Evolutionary conservation across 257 asterid species (phyloP).

Genomic region (Solanum neorickii): DNA sequence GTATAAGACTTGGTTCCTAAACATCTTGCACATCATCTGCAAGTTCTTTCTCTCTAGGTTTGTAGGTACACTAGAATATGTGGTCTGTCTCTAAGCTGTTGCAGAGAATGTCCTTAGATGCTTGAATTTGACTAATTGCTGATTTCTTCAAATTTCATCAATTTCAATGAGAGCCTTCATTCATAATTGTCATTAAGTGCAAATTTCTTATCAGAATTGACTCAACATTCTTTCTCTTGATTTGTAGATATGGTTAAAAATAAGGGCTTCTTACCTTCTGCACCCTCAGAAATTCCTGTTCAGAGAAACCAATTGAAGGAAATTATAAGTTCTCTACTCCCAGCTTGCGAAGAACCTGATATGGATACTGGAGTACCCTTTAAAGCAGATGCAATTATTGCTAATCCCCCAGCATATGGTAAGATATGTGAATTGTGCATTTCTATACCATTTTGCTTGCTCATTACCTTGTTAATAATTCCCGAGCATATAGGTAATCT

Average conservation of each 20-base stretch:
- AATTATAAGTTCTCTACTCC: constrained; percentile 68
- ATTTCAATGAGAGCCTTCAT: not conserved
- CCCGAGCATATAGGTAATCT: not conserved
- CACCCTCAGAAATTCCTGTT: constrained; percentile 87
- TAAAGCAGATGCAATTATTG: constrained; percentile 88
- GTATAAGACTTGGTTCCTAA: not conserved
- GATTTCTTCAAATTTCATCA: not conserved
- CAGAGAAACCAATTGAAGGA: constrained; percentile 85
- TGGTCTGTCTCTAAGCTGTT: not conserved
- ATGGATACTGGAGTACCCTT: constrained; percentile 73
- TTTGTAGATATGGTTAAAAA: constrained; percentile 90
- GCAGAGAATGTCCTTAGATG: not conserved
- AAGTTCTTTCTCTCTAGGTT: not conserved
- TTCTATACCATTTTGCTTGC: not conserved
- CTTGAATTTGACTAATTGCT: not conserved
- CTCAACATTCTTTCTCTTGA: not conserved
- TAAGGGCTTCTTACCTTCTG: constrained; percentile 97
- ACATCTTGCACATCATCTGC: not conserved
- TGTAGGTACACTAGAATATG: not conserved
- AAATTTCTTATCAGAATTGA: not conserved
- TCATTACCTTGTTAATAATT: not conserved
- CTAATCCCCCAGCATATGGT: constrained; percentile 92
- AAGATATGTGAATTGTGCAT: constrained; percentile 8
- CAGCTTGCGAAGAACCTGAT: constrained; percentile 90
- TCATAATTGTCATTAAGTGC: not conserved